Evolutionary conservation across 1,284 basidiomycete species (phyloP), one percentile per base, ranked within the genome.

Genomic region (Coniophora puteana): DNA sequence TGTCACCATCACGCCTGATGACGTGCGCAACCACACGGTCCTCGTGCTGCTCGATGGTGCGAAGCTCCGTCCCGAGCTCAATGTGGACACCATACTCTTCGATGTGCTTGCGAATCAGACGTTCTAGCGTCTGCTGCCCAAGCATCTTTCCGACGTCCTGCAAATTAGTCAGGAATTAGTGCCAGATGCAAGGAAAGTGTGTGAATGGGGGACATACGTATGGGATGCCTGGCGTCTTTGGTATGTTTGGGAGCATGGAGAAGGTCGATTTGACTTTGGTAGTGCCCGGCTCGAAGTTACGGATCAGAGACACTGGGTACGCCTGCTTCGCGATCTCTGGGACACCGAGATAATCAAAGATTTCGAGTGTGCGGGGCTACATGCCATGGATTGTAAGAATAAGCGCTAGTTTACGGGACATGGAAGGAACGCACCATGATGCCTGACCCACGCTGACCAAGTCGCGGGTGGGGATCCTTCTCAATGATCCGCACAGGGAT

Each of bases 1-100:
- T 34, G 13, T 31, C 40, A 11, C 36, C 22, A 14, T 32, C 33
- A 3, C 30, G 35, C 23, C 45, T 44, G 10, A 33, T 29, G 13
- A 53, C 26, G 12, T 38, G 35, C 1, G 42, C 48, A 2, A 43
- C 28, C 2, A 54, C 48, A 12, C 32, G 29, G 32, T 50, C 41
- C 0, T 41, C 22, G 29, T 31, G 30, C 35, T 54, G 49, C n/a
- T 45, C 47, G 13, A 70, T 29, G 1, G 44, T 22, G 13, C 49
- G 32, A 2, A 66, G 55, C 37, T 62, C 59, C 4, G 53, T 55
- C 6, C 51, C 50, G 1, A 58, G 46, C 40, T 68, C 64, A 5
- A 67, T 53, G 1, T 51, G 32, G 13, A 57, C 45, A 8, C 52
- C 54, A 26, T 45, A 41, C 16, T 48, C 50, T 12, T 38, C 45